phyloP scores from a whole-genome alignment of 345 rosid species.

The Citrus reticulata region DNA sequence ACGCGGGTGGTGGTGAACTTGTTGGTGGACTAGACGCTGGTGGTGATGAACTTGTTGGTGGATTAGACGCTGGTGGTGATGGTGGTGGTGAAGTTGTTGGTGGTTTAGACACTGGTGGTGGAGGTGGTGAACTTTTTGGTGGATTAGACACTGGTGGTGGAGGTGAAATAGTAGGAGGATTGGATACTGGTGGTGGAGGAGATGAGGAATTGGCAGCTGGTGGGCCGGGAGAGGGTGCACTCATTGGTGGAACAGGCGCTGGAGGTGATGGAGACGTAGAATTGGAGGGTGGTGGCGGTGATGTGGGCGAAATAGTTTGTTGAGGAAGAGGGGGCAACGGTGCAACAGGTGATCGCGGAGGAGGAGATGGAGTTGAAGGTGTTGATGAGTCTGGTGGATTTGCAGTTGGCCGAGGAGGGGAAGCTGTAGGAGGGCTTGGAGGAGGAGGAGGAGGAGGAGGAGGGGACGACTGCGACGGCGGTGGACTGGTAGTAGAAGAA shows the following conservation, averaged over 20 bases:
- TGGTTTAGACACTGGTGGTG: constrained; percentile 27
- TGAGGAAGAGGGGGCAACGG: constrained; percentile 25
- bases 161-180: constrained; percentile 24
- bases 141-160: constrained; percentile 12
- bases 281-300: constrained; percentile 19
- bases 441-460: constrained; percentile 21
- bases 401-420: constrained; percentile 26
- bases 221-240: constrained; percentile 15
- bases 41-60: constrained; percentile 22
- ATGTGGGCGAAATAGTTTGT: constrained; percentile 20
- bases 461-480: constrained; percentile 21
- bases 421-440: constrained; percentile 6
- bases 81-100: constrained; percentile 21
- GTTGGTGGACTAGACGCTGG: constrained; percentile 17
- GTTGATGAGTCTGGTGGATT: constrained; percentile 31
- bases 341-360: constrained; percentile 9
- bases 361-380: constrained; percentile 30
- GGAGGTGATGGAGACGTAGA: constrained; percentile 15
- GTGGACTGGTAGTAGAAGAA: constrained; percentile 26
- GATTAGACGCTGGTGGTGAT: constrained; percentile 7
- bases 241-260: constrained; percentile 8
- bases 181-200: constrained; percentile 26
- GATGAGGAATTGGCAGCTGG: background rate
- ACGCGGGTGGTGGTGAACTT: background rate
- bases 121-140: constrained; percentile 23